Evolutionary conservation across 2,329 filamentous ascomycete genomes (phyloP), one percentile per base, ranked within the genome.

Genomic region (Fusarium acutatum): DNA sequence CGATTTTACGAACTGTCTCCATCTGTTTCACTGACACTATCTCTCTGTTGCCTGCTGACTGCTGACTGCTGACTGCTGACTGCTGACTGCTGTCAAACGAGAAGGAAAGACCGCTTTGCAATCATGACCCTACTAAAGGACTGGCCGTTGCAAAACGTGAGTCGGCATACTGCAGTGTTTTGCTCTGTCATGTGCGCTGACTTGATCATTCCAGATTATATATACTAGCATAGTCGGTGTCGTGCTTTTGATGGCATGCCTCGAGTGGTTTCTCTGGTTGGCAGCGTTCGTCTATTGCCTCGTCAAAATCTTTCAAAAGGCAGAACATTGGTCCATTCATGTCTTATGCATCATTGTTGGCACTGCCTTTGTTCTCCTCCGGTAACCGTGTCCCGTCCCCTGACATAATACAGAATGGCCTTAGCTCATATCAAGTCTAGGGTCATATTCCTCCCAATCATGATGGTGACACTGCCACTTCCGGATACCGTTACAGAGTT

Each of bases 261-360:
- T 98, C 14, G 96, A 98, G 84, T 98, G 96, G 95, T 91, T 97
- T 69, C 88, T 98, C 20, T 98, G 95, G 94, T 88, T 98, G 44
- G 91, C 93, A n/a, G 95, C 96, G 7, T 98, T 98, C 80, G 80
- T 96, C 71, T 98, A 98, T 83, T 98, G 96, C 80, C 86, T 98
- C 4, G 85, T 91, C 79, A 97, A 98, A 81, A 95, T 96, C 35
- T 97, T 93, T 78, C 86, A 90, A 73, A 98, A 98, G 82, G 95
- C 96, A 26, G 94, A 97, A 77, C 93, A 94, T 80, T 95, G 93
- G 90, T 94, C 92, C 47, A 93, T 97, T 69, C 90, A 90, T 67
- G 82, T 95, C 10, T 86, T 98, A 54, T 92, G 94, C n/a, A 83
- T 95, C 14, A 76, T 95, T 26, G 91, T 97, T 76, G 92, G 91